Percentiles rank a stretch among this genome's conserved stretches.
Evolutionary conservation across 2,329 filamentous ascomycete genomes (phyloP).

Genomic region (Microdochium paspali): DNA sequence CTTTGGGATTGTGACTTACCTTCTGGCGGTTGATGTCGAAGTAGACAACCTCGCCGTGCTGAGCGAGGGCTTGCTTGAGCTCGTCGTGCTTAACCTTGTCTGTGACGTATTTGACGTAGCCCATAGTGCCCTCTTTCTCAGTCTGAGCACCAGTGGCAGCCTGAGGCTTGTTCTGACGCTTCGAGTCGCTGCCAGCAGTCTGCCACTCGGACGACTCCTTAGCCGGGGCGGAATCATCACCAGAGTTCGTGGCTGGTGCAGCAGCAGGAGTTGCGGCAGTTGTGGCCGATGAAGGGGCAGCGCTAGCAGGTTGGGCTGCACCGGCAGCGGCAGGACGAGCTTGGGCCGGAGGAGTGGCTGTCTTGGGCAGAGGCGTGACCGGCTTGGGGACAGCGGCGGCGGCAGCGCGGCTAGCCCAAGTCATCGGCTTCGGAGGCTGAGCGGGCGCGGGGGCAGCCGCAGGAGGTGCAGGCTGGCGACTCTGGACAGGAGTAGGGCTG

Average conservation of each 20-base stretch:
- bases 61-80: slow-evolving; percentile 59
- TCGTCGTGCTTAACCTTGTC: slow-evolving; percentile 74
- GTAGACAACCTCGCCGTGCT: slow-evolving; percentile 61
- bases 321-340: slow-evolving; percentile 36
- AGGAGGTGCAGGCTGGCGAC: slow-evolving; percentile 36
- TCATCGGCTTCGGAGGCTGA: slow-evolving; percentile 52
- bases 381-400: slow-evolving; percentile 45
- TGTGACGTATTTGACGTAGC: slow-evolving; percentile 92
- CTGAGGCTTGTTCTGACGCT: slow-evolving; percentile 71
- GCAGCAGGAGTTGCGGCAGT: slow-evolving; percentile 28
- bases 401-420: slow-evolving; percentile 63
- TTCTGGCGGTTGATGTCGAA: slow-evolving; percentile 77
- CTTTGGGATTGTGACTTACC: slow-evolving; percentile 40
- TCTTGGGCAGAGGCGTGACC: slow-evolving; percentile 47
- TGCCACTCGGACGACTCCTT: slow-evolving; percentile 73
- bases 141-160: slow-evolving; percentile 46
- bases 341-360: slow-evolving; percentile 41
- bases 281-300: no score
- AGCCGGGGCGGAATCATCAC: slow-evolving; percentile 25
- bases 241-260: slow-evolving; percentile 33
- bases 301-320: slow-evolving; percentile 2
- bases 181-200: slow-evolving; percentile 73
- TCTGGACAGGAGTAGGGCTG: slow-evolving; percentile 39
- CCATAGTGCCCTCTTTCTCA: slow-evolving; percentile 70
- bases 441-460: slow-evolving; percentile 39